Evolutionary conservation across 2,329 filamentous ascomycete genomes (phyloP), one percentile per base, ranked within the genome.

Genomic region (Dothiorella sarmentorum): DNA sequence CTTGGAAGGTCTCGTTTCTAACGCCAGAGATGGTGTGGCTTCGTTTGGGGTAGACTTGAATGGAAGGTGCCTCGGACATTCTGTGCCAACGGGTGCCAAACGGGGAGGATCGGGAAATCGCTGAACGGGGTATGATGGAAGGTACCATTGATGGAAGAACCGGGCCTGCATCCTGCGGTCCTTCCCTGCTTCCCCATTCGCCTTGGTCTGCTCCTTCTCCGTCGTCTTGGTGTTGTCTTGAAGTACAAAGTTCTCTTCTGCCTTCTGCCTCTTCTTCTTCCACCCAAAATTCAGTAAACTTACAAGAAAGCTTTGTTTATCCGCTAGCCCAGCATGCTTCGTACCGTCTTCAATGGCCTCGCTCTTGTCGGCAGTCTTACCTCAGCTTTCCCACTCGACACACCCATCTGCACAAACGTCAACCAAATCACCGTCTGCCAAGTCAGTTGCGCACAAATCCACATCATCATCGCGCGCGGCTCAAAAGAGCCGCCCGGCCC

Each of bases 381-480:
- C 38, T 7, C 27, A 26, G 7, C 40, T 38, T 24, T 44, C n/a
- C 51, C 51, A n/a, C 4, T 27, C 7, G 20, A 52, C 31, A 37
- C 47, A 24, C 49, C 37, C 15, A 11, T 18, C 49, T 53, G 27
- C 35, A 17, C 35, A 11, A 35, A 38, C 35, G 17, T 26, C 35
- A 38, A 26, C 35, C 22, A 40, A 15, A 11, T 53, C 33, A 15
- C 35, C 17, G 29, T 44, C 26, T 40, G 53, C 40, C 53, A 56
- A 24, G 40, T 56, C 40, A 22, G n/a, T 7, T 56, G 52, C 38
- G 52, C 52, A 3, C 52, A 38, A 1, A 18, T 44, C 52, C 52
- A 56, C 38, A 9, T 56, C 7, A 56, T 56, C 38, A 43, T 35
- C 26, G 52, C 52, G 38, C 52, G 38, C 38, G 52, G 20, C 38